Evolutionary conservation across 2,329 filamentous ascomycete genomes (phyloP), one percentile per base, ranked within the genome.

Genomic region (Diaporthe sp.): DNA sequence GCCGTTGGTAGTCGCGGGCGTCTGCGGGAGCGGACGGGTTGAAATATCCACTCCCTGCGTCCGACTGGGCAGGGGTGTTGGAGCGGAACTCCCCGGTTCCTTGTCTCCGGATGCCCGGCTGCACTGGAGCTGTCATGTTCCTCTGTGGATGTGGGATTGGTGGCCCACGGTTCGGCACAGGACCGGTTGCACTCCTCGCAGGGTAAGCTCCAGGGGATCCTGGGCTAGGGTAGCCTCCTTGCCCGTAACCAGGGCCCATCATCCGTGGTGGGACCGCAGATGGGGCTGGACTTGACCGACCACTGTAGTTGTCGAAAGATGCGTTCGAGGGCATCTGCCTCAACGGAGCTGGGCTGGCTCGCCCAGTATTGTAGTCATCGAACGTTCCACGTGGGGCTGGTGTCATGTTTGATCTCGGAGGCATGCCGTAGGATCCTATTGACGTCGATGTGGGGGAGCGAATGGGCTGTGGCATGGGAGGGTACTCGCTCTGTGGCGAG

Each of bases 81-180:
- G 71, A 42, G 27, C 63, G 71, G 53, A 69, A 42, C 50, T 73
- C 71, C 15, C 61, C 71, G 9, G 50, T 70, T 9, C 63, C 53
- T 19, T 69, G 71, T 17, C 51, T 58, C 53, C 55, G 65, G 25
- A 71, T 71, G 50, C 55, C 69, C 8, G 55, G 42, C 35, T 71
- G 69, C 35, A 79, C 72, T 0, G 82, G 82, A 1, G 81, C 80
- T 13, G 82, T 83, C 82, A 82, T 82, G 74, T 81, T 81, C 32
- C 82, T 78, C 72, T 81, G 79, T 1, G 81, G 82, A 35, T 77
- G 79, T 15, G 75, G 74, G 4, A 75, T 73, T 3, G 72, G 77
- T 1, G 78, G 78, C 8, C 78, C 75, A 2, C 77, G 76, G 37
- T 58, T 59, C 12, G 78, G 78, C 68, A 82, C 55, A 0, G 81